phyloP scores from a whole-genome alignment of 176 grass and related monocot species.

The Pontederia paniculata region DNA sequence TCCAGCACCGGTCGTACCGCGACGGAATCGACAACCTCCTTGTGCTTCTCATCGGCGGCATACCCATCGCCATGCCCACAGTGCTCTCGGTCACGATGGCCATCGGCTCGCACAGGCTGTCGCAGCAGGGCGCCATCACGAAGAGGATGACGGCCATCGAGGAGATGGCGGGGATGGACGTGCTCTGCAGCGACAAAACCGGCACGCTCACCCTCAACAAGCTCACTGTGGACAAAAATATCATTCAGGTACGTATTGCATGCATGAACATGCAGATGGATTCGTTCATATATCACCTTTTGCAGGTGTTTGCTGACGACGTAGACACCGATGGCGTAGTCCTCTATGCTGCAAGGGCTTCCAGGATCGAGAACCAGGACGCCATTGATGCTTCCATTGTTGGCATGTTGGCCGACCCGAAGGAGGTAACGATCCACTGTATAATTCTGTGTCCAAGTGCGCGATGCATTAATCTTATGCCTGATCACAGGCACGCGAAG shows the following conservation, averaged over 20 bases:
- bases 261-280: not conserved
- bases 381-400: constrained; percentile 15
- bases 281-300: not conserved
- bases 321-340: not conserved
- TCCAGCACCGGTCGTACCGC: constrained; percentile 1
- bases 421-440: not conserved
- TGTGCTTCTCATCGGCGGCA: constrained; percentile 16
- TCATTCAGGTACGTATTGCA: not conserved
- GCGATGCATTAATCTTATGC: too few relatives aligned
- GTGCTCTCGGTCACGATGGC: constrained; percentile 15
- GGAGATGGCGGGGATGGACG: constrained; percentile 18
- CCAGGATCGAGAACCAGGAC: constrained; percentile 11
- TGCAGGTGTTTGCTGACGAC: not conserved
- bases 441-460: too few relatives aligned
- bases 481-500: constrained; percentile 2
- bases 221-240: constrained; percentile 6
- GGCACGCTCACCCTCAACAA: constrained; percentile 19
- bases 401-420: constrained; percentile 5
- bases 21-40: constrained; percentile 11
- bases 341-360: constrained; percentile 6
- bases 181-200: constrained; percentile 20
- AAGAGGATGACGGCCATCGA: constrained; percentile 17
- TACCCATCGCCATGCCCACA: constrained; percentile 17
- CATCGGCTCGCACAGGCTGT: constrained; percentile 15
- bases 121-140: constrained; percentile 15